These are phyloP conservation scores for Friedmanniomyces endolithicus DNA, from an alignment of 495 filamentous ascomycete species.

Conservation along the genomic window DNA sequence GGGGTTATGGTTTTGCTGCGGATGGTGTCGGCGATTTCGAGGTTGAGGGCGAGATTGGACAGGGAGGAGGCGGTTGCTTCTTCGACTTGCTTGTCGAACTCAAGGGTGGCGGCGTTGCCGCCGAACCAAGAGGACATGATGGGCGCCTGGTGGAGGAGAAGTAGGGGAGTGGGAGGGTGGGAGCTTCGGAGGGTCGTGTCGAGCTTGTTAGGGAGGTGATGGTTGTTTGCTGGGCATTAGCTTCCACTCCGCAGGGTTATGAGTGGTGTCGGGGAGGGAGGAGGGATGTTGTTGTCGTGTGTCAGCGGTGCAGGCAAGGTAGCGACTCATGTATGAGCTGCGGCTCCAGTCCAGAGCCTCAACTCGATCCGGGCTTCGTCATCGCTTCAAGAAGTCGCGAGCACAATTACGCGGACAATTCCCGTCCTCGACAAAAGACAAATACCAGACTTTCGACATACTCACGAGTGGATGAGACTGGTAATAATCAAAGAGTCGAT, in stretches of 20 bases:
- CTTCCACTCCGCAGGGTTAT: too few relatives aligned
- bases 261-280: too few relatives aligned
- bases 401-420: too few relatives aligned
- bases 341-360: too few relatives aligned
- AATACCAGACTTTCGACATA: too few relatives aligned
- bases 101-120: slow-evolving; percentile 50
- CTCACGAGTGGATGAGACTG: too few relatives aligned
- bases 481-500: too few relatives aligned
- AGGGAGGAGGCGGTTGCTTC: slow-evolving; percentile 86
- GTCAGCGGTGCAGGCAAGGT: too few relatives aligned
- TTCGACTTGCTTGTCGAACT: slow-evolving; percentile 89
- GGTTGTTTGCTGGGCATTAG: background rate
- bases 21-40: slow-evolving; percentile 94
- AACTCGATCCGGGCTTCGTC: too few relatives aligned
- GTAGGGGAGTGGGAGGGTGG: background rate
- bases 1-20: slow-evolving; percentile 92
- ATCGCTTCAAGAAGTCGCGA: too few relatives aligned
- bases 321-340: background rate
- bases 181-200: background rate
- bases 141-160: slow-evolving; percentile 8
- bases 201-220: background rate
- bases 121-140: slow-evolving; percentile 84
- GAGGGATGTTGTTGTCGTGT: too few relatives aligned
- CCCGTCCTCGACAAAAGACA: too few relatives aligned
- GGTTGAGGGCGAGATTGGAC: slow-evolving; percentile 90